Evolutionary conservation across 768 basidiomycete species (phyloP), one percentile per base, ranked within the genome.

Genomic region (Russula dissimulans): DNA sequence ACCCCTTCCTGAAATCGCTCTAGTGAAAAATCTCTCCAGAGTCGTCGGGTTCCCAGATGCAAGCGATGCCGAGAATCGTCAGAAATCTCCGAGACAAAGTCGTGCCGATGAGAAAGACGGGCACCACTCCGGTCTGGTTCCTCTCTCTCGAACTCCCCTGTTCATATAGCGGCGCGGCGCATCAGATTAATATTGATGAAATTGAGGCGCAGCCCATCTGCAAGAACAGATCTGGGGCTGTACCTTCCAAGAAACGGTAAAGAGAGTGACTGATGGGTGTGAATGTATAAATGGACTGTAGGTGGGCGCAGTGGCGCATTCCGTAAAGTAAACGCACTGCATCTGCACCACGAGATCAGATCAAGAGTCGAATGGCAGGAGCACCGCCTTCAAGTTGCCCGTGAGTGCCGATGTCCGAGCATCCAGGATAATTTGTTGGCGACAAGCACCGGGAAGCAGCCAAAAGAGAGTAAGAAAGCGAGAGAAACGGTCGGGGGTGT

Each of bases 381-480:
- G 22, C 22, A 26, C 22, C 22, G 2, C 22, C 22, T 26, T 26
- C 22, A 2, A 26, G 22, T 26, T 2, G 22, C 22, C 22, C 22
- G 22, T 26, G 22, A 2, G 22, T 26, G 22, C 22, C 22, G 22
- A 26, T 26, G 22, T 61, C 60, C 60, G 60, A 57, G 38, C 29
- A 46, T 14, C 44, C 29, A 57, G 60, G 60, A 57, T 26, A 5
- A 57, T 57, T 61, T 41, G 60, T 46, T 45, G 39, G 29, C 9
- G 12, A 50, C 22, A 44, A 26, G 32, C 47, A 15, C 48, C 31
- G 32, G n/a, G 49, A 58, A 57, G 29, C 31, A 15, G 11, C 26
- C 9, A 10, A 7, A 29, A 5, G 2, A 17, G 41, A 18, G 47
- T n/a, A 46, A 52, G 46, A 46, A 42, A 42, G 10, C 12, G 39